Percentiles rank a stretch among this genome's conserved stretches.
Evolutionary conservation across 176 grass and related monocot species (phyloP).

Genomic region (Hordeum vulgare): DNA sequence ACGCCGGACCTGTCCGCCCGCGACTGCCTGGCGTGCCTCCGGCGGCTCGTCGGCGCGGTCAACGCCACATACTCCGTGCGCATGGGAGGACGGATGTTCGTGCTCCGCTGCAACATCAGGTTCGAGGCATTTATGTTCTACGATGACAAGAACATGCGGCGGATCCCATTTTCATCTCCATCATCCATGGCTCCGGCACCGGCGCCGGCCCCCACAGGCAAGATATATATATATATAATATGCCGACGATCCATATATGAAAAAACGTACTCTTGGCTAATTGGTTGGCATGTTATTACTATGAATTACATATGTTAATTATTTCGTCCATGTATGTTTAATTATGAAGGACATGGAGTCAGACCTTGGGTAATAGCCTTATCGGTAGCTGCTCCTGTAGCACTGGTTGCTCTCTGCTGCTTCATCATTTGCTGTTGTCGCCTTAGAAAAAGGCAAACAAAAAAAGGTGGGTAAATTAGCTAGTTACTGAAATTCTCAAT

Average conservation of each 20-base stretch:
- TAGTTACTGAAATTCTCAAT: background rate
- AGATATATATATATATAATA: background rate
- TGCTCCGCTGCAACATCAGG: background rate
- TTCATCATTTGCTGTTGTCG: background rate
- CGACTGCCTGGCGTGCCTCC: background rate
- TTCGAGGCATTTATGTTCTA: background rate
- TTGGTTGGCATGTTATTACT: background rate
- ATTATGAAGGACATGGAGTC: background rate
- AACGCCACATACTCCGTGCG: background rate
- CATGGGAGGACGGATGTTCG: background rate
- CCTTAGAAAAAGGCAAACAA: background rate
- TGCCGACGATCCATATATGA: too few relatives aligned
- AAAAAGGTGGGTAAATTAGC: background rate
- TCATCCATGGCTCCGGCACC: background rate
- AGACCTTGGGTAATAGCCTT: background rate
- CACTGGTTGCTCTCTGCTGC: background rate
- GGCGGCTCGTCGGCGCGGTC: background rate
- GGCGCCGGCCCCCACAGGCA: background rate
- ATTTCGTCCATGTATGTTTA: background rate
- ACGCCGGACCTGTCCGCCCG: background rate
- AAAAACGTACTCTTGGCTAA: background rate
- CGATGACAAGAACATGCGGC: background rate
- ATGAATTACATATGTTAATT: background rate
- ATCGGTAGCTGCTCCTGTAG: background rate
- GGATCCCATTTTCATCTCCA: background rate